Conservation (phyloP, 495 filamentous ascomycete species). For the Lepraria neglecta region DNA sequence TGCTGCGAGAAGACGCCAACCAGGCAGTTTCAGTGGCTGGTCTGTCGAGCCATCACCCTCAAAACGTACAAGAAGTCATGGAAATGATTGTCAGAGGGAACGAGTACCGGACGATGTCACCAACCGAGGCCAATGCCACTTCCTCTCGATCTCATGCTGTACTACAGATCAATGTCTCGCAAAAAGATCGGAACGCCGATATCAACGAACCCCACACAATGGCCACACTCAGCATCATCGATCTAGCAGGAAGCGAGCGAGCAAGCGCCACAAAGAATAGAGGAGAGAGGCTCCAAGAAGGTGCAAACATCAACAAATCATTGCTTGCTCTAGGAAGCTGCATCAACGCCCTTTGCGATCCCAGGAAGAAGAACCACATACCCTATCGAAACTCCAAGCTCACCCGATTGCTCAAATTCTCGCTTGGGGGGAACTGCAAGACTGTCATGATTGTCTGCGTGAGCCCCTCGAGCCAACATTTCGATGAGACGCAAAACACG, state of each 20-base stretch:
- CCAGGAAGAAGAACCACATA: constrained; percentile 85
- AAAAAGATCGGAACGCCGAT: constrained; percentile 88
- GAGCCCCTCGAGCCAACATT: constrained; percentile 92
- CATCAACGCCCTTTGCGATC: constrained; percentile 97
- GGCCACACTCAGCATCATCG: constrained; percentile 97
- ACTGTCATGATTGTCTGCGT: constrained; percentile 99
- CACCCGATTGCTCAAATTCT: constrained; percentile 93
- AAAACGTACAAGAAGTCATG: constrained; percentile 91
- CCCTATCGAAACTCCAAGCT: constrained; percentile 98
- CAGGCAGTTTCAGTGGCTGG: constrained; percentile 90
- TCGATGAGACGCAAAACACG: constrained; percentile 98
- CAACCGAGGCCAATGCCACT: constrained; percentile 95
- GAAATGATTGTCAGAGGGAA: constrained; percentile 98
- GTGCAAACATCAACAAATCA: constrained; percentile 99
- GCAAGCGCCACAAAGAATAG: constrained; percentile 96
- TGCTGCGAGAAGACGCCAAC: constrained; percentile 91
- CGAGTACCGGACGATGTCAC: constrained; percentile 89
- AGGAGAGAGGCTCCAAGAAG: constrained; percentile 84
- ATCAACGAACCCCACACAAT: constrained; percentile 94
- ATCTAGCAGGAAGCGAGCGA: constrained; percentile 91
- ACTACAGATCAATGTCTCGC: constrained; percentile 90
- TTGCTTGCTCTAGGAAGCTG: constrained; percentile 91
- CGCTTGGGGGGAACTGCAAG: constrained; percentile 93
- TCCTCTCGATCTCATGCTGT: constrained; percentile 98
- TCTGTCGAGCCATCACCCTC: constrained; percentile 84